Base-by-base conservation (phyloP, 306 rosid genomes). In the Prunus padus region DNA sequence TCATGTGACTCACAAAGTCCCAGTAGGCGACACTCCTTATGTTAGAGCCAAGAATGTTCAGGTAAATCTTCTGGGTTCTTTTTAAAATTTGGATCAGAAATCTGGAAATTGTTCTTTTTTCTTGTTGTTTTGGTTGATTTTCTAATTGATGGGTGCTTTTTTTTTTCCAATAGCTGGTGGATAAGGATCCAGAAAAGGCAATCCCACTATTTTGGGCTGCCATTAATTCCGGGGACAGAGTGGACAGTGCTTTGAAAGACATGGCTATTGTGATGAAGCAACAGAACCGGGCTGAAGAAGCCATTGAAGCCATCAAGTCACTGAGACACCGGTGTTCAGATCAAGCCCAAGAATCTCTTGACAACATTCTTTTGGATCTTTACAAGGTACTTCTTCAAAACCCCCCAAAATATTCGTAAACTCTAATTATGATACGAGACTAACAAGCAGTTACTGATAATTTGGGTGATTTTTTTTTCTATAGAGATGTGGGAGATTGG, bases 201-300 rank as follows among this genome's bases (percentile, higher is more conserved):
- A 90, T 96, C 73, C 98, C 99, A 0, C 79, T 95, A 69, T 95
- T 95, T 69, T 95, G 99, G 99, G 92, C 99, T 1, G 98, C 99
- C 66, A 95, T 95, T 56, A 95, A 95, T 47, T 90, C 99, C 0
- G 98, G 99, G 60, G 99, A 95, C 56, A 90, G 99, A 79, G 99
- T 95, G 47, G 99, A 95, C 16, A 92, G 98, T 83, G 99, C 99
- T 76, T 74, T 95, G 62, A 95, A 95, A 76, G 99, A 95, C 70
- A 95, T 95, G 99, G 99, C 99, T 16, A 95, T 95, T 73, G 99
- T 95, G 28, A 95, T 95, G 99, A 95, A 95, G 81, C 99, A 95
- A 67, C 99, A 90, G 79, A 96, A 89, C 76, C 82, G 98, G 76
- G 92, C 98, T 16, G 99, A 92, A 68, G 99, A 96, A 85, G 99